Evolutionary conservation across 306 rosid species (phyloP).

Genomic region (Rosa multiflora): DNA sequence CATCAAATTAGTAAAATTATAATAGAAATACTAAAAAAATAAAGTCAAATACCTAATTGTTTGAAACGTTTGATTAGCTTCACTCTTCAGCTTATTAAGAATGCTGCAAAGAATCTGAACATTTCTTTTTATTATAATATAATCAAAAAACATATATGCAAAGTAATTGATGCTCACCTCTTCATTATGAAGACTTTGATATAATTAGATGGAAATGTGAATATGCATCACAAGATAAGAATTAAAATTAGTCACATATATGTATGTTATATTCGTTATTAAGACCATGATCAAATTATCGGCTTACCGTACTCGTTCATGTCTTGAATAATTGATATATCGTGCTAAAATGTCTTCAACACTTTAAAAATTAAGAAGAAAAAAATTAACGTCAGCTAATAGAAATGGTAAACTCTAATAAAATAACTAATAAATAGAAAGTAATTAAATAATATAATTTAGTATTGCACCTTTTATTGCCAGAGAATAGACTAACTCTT

Average conservation of each 20-base stretch:
- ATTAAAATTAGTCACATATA: neutral
- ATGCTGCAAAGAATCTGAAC: slow-evolving; percentile 41
- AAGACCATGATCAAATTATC: neutral
- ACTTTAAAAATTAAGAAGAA: slow-evolving; percentile 28
- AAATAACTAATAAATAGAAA: neutral
- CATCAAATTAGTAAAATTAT: neutral
- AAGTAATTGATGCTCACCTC: slow-evolving; percentile 41
- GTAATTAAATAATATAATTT: neutral
- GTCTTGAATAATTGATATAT: slow-evolving; percentile 43
- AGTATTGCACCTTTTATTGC: slow-evolving; percentile 41
- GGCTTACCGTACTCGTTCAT: slow-evolving; percentile 47
- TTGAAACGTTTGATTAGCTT: slow-evolving; percentile 34
- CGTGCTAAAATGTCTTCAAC: slow-evolving; percentile 59
- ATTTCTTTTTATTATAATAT: neutral
- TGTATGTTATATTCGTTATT: neutral
- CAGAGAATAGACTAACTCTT: slow-evolving; percentile 53
- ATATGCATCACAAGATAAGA: neutral
- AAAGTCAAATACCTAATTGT: slow-evolving; percentile 32
- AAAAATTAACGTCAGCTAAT: neutral
- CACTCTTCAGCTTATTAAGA: slow-evolving; percentile 38
- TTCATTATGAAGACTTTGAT: slow-evolving; percentile 46
- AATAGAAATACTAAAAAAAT: neutral
- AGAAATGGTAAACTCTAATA: neutral
- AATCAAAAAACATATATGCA: neutral
- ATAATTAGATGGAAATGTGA: slow-evolving; percentile 10